phyloP scores from a whole-genome alignment of 768 basidiomycete species.

The Amanita fuliginea region DNA sequence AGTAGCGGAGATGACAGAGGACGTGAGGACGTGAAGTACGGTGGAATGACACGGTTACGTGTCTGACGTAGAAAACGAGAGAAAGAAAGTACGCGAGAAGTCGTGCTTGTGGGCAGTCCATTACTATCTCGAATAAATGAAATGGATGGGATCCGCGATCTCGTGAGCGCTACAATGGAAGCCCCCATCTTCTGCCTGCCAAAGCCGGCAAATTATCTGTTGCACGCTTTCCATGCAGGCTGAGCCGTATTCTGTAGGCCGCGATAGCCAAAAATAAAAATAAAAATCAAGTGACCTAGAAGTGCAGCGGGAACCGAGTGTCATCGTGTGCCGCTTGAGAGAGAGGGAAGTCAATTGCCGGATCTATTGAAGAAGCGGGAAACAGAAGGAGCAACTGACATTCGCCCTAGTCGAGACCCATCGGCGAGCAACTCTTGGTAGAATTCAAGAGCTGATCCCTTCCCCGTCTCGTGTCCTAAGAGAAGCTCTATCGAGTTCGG shows the following conservation, averaged over 20 bases:
- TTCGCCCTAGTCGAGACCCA: not conserved
- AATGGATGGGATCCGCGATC: slow-evolving; percentile 5
- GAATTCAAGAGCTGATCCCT: slow-evolving; percentile 2
- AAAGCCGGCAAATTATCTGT: not conserved
- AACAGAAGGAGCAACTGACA: not conserved
- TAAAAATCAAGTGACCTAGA: no score
- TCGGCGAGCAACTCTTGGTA: not conserved
- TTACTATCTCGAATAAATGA: slow-evolving; percentile 5
- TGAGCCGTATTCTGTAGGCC: not conserved
- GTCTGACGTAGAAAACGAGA: not conserved
- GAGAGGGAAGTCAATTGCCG: not conserved
- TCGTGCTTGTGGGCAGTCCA: not conserved
- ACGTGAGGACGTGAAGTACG: not conserved
- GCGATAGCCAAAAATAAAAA: not conserved
- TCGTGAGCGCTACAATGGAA: not conserved
- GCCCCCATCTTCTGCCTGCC: not conserved
- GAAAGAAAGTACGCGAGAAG: slow-evolving; percentile 3
- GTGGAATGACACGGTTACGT: slow-evolving; percentile 2
- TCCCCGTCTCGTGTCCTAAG: not conserved
- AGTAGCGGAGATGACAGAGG: not conserved
- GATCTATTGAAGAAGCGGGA: not conserved
- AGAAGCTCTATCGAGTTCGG: not conserved
- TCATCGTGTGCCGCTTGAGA: no score
- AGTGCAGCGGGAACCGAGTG: no score
- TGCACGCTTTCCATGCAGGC: not conserved